Base-by-base conservation (phyloP, 306 rosid genomes). In the Alnus glutinosa region DNA sequence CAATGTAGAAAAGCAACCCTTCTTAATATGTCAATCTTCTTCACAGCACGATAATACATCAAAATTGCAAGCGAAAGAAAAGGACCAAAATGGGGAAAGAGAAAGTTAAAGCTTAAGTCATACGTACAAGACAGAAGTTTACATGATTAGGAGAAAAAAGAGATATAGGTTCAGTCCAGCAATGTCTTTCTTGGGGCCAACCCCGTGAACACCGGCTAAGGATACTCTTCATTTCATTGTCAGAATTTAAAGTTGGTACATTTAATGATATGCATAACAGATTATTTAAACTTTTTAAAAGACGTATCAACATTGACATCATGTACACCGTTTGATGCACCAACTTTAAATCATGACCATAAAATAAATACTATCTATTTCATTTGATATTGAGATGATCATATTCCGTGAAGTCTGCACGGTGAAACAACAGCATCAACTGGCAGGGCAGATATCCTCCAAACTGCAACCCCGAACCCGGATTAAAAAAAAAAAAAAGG, bases 401-500 rank as follows among this genome's bases (percentile, higher is more conserved):
- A 0, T 39, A 39, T 39, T 39, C 44, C 16, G 19, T n/a, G 19
- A n/a, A 7, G 28, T 3, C 49, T 4, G 50, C 30, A 7, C 51
- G 1, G 18, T 64, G 50, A 67, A 67, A 42, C 72, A 49, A 79
- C 61, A 63, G 64, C 83, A 77, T 80, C 85, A 91, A 70, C 67
- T 64, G 74, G 87, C 87, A 2, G 93, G 97, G 71, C 85, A 87
- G 70, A 94, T 84, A 75, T 89, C 98, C 83, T 94, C 96, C 89
- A 92, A 76, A 81, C 98, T 92, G 93, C 86, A 81, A 7, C 34
- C 19, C 46, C 15, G 3, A 49, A 49, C 10, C 1, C 2, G 7
- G 2, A 48, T 23, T 10, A 48, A 49, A 49, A 11, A 13, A 74
- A 30, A 80, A 76, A 77, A 51, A 81, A 72, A 16, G 30, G 23